Evolutionary conservation across 805 yeast genomes (phyloP).

Genomic region (Candida sonorensis): DNA sequence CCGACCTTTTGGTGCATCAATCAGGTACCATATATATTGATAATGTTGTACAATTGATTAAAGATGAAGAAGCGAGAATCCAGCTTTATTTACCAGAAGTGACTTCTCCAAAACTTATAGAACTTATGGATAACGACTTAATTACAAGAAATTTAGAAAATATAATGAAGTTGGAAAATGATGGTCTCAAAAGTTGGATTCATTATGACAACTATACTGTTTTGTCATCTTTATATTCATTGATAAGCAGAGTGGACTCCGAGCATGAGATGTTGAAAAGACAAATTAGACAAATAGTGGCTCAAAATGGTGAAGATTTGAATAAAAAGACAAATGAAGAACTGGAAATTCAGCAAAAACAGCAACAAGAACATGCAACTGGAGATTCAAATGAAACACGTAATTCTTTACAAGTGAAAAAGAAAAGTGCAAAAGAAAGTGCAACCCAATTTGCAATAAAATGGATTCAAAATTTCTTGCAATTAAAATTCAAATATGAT

Average conservation of each 20-base stretch:
- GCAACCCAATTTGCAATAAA: conserved; percentile 50
- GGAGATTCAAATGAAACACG: conserved; percentile 4
- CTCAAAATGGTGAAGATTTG: conserved; percentile 38
- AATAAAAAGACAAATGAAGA: conserved; percentile 21
- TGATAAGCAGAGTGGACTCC: conserved; percentile 48
- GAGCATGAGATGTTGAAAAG: conserved; percentile 42
- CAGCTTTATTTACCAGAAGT: conserved; percentile 45
- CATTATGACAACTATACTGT: conserved; percentile 36
- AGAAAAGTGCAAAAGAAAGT: conserved; percentile 23
- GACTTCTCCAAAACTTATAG: conserved; percentile 47
- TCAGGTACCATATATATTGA: conserved; percentile 52
- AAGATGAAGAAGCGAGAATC: conserved; percentile 56
- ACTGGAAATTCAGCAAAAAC: conserved; percentile 12
- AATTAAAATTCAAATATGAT: conserved; percentile 44
- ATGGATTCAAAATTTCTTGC: conserved; percentile 60
- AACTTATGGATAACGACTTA: conserved; percentile 51
- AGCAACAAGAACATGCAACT: conserved; percentile 11
- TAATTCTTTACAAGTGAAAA: conserved; percentile 10
- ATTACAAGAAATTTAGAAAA: conserved; percentile 49
- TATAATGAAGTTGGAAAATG: conserved; percentile 44
- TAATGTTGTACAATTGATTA: conserved; percentile 44
- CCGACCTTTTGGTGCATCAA: conserved; percentile 33
- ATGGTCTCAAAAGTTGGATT: conserved; percentile 57
- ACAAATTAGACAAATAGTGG: conserved; percentile 40
- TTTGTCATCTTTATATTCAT: conserved; percentile 39